Evolutionary conservation across 495 filamentous ascomycete species (phyloP).

Genomic region (Aspergillus coremiiformis): DNA sequence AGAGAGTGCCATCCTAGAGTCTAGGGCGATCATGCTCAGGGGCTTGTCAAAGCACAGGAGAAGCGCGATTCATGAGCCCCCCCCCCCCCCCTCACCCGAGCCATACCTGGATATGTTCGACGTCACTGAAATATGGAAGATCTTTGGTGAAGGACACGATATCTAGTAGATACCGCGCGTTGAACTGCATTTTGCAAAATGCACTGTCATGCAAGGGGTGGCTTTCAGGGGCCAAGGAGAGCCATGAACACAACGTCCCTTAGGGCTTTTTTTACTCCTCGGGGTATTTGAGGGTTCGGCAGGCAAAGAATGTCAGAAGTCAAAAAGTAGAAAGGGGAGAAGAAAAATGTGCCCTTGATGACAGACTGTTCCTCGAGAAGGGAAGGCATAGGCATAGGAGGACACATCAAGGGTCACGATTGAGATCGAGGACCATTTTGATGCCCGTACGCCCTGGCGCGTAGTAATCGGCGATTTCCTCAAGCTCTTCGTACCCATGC

Average conservation of each 20-base stretch:
- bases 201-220: conserved; percentile 34
- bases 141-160: conserved; percentile 17
- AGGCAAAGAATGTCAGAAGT: background rate
- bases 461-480: conserved; percentile 50
- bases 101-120: conserved; percentile 43
- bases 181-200: conserved; percentile 31
- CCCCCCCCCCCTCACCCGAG: conserved; percentile 31
- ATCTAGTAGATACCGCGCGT: conserved; percentile 7
- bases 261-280: background rate
- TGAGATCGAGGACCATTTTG: conserved; percentile 45
- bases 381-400: conserved; percentile 7
- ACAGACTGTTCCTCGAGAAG: background rate
- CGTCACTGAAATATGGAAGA: conserved; percentile 37
- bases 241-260: background rate
- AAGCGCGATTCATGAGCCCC: conserved; percentile 29
- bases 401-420: conserved; percentile 22
- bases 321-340: background rate
- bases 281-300: background rate
- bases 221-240: conserved; percentile 18
- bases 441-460: conserved; percentile 48
- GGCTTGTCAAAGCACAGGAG: conserved; percentile 25
- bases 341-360: background rate
- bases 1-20: conserved; percentile 18
- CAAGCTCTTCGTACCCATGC: conserved; percentile 46
- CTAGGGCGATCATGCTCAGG: conserved; percentile 26